Evolutionary conservation across 2,329 filamentous ascomycete genomes (phyloP).

Genomic region (Kalmusia sp.): DNA sequence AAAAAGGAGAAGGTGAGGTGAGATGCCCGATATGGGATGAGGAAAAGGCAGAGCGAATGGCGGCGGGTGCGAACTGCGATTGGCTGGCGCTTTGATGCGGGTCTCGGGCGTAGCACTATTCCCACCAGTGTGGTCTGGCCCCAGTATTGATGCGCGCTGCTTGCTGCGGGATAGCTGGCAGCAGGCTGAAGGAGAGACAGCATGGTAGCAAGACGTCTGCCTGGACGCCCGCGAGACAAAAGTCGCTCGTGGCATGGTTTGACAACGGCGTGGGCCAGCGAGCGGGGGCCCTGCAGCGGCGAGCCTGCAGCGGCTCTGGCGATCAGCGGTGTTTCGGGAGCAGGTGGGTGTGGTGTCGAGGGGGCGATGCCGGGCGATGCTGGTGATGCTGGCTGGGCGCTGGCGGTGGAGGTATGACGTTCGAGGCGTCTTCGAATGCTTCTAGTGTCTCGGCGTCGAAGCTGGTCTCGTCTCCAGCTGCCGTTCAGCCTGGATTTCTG

Average conservation of each 20-base stretch:
- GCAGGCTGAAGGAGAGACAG: background rate
- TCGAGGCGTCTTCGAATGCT: too few relatives aligned
- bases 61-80: conserved; percentile 5
- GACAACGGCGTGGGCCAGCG: too few relatives aligned
- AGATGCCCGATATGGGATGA: conserved; percentile 5
- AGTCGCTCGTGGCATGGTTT: too few relatives aligned
- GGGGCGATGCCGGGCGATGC: background rate
- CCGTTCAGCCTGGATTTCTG: conserved; percentile 13
- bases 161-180: background rate
- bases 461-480: conserved; percentile 4
- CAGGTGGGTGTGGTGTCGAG: too few relatives aligned
- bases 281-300: too few relatives aligned
- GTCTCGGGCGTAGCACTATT: conserved; percentile 14
- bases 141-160: background rate
- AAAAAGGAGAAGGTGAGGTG: conserved; percentile 11
- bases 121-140: conserved; percentile 16
- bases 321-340: too few relatives aligned
- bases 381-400: too few relatives aligned
- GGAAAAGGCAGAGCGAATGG: conserved; percentile 5
- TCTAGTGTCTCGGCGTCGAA: conserved; percentile 10
- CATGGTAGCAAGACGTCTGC: conserved; percentile 10
- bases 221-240: too few relatives aligned
- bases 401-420: too few relatives aligned
- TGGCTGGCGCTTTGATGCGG: conserved; percentile 11
- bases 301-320: too few relatives aligned